Percentiles rank a stretch among this genome's conserved stretches.
Evolutionary conservation across 805 yeast species (phyloP).

Genomic region (Pachysolen tannophilus): DNA sequence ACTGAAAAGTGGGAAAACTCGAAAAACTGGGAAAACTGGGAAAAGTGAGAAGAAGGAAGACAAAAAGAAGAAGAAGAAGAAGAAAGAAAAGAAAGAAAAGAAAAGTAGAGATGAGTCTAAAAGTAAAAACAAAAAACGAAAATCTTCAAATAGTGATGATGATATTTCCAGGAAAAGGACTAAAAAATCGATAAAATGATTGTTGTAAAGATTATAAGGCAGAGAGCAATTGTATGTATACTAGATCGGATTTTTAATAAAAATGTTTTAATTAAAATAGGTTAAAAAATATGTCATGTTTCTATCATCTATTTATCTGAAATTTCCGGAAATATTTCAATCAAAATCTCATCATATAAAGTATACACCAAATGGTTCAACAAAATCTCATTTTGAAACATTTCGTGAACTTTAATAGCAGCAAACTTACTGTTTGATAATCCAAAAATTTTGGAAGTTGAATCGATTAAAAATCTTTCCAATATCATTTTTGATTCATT

Average conservation of each 20-base stretch:
- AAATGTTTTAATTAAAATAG: too few species aligned
- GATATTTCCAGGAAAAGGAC: too few species aligned
- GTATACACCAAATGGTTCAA: constrained; percentile 57
- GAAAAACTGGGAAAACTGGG: constrained; percentile 15
- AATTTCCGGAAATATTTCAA: constrained; percentile 38
- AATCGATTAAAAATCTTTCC: constrained; percentile 50
- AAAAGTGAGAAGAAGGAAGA: constrained; percentile 20
- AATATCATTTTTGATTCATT: constrained; percentile 54
- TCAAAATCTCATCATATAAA: constrained; percentile 48
- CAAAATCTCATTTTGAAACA: constrained; percentile 67
- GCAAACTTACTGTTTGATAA: constrained; percentile 55
- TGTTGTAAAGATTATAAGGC: background rate
- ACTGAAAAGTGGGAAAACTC: constrained; percentile 16
- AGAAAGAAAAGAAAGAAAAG: constrained; percentile 15
- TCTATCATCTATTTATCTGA: too few species aligned
- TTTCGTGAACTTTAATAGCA: constrained; percentile 45
- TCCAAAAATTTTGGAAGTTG: constrained; percentile 72
- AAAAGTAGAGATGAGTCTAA: constrained; percentile 11
- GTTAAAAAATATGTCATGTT: too few species aligned
- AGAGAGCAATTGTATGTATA: background rate
- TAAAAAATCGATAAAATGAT: background rate
- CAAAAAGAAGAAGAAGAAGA: constrained; percentile 15
- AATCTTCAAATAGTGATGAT: too few species aligned
- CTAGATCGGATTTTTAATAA: too few species aligned
- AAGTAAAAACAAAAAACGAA: constrained; percentile 6